Evolutionary conservation across 108 stramenopile species (phyloP), one percentile per base, ranked within the genome.

Genomic region (Fragilaria crotonensis): DNA sequence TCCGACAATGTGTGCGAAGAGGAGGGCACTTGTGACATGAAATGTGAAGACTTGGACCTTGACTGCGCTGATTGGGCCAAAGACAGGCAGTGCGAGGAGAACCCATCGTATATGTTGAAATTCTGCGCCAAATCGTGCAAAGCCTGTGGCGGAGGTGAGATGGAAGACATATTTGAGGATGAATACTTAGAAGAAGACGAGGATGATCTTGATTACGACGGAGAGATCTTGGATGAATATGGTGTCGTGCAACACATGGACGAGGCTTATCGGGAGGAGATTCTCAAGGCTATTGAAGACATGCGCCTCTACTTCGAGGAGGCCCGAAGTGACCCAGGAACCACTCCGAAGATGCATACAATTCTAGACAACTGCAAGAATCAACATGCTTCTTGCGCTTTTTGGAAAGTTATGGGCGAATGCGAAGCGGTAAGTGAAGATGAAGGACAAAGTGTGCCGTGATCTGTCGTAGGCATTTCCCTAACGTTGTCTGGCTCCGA

Each of bases 321-420:
- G 36, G 14, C 14, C 14, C 36, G 36, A 41, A 41, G 14, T 14
- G 36, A 41, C 14, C 36, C 36, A 7, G 7, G 11, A 7, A 41
- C 36, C 7, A 41, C 11, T 41, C 36, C 7, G 11, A 41, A 41
- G 36, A 41, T 41, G 2, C 45, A 59, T 27, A 29, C 45, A 17
- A 25, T 48, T 25, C 22, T 59, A 26, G 58, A 31, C 27, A 26
- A 59, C 32, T 90, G 88, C 56, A 46, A 45, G 32, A 87, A 87
- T 53, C 28, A 53, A n/a, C 71, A 87, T 48, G 71, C 59, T 3
- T 44, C 49, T n/a, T 87, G 89, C 69, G 68, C 76, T 17, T 80
- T 70, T 41, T 90, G 89, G 89, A 77, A 70, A n/a, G 66, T 79
- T 11, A 59, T 72, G 25, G 77, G 77, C 26, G 87, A 89, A 62